Evolutionary conservation across 179 eudicot genomes (phyloP), one percentile per base, ranked within the genome.

Genomic region (Beta corolliflora): DNA sequence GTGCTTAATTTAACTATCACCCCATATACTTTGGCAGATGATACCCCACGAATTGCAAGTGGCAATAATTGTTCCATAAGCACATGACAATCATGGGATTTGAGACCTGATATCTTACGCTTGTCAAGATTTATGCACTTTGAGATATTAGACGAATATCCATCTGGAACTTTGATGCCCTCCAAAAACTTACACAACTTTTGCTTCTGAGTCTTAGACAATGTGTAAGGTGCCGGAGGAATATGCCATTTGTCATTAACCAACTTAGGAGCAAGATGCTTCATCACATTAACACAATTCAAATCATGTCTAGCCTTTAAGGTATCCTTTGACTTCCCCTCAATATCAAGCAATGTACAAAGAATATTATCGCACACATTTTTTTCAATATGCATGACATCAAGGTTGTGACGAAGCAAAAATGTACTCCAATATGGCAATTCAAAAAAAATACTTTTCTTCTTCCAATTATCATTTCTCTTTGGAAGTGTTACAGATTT

Each of bases 51-150:
- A 36, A 5, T 60, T 45, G 79, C 86, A 69, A 86, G 48, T 41
- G 82, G 78, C 25, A 83, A 29, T 3, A 78, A n/a, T 53, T 86
- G 78, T 73, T 81, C 80, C 73, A 83, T 29, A 52, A 86, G 23
- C 13, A 83, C 52, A 70, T 79, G 83, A 29, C 75, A 75, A 72
- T 82, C 85, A 79, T 82, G 81, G 31, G 74, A 44, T 64, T 86
- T 81, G 6, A 75, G 74, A 2, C 85, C 78, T 23, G 4, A 52
- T 2, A 82, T 16, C 21, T 71, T 75, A 11, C 64, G 21, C 19
- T 63, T 63, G 6, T 70, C 63, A 54, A 53, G 46, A n/a, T 53
- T 64, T 13, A 82, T 74, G 63, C 80, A 79, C 31, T 12, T 78
- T 11, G 79, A 68, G 2, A 75, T 46, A 31, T 85, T 84, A 0